Percentiles rank a stretch among this genome's conserved stretches.
Evolutionary conservation across 371 early-diverging fungal species (phyloP).

Genomic region (Lichtheimia ornata): DNA sequence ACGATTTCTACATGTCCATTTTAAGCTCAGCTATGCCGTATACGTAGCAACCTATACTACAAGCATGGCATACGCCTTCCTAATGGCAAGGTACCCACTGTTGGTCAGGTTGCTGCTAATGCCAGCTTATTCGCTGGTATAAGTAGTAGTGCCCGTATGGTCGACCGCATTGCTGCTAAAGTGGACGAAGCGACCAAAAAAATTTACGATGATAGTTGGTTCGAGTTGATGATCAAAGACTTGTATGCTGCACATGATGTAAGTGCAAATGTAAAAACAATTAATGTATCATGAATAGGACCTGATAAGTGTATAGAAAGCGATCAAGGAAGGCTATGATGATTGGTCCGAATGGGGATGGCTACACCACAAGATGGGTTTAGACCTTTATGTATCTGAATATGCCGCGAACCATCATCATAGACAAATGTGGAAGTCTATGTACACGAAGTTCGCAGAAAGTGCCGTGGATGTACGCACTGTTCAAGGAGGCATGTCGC

Average conservation of each 20-base stretch:
- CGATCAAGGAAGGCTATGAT: constrained; percentile 30
- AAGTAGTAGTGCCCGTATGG: too few relatives aligned
- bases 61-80: constrained; percentile 28
- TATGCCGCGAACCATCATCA: constrained; percentile 21
- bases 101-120: constrained; percentile 22
- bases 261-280: neutral
- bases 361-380: constrained; percentile 34
- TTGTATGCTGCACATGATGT: constrained; percentile 28
- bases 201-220: constrained; percentile 22
- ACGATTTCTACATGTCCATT: too few relatives aligned
- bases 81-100: constrained; percentile 29
- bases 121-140: neutral
- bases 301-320: constrained; percentile 16
- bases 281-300: neutral
- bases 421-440: constrained; percentile 19
- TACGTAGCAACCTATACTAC: constrained; percentile 23
- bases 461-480: constrained; percentile 29
- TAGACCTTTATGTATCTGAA: constrained; percentile 26
- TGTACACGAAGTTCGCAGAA: constrained; percentile 29
- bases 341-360: constrained; percentile 37
- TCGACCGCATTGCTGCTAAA: constrained; percentile 4
- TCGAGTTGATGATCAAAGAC: constrained; percentile 26
- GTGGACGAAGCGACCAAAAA: constrained; percentile 11
- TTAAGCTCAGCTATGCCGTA: neutral
- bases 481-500: constrained; percentile 32